Conservation (phyloP, 192 early-diverging fungal species). For the Coemansia sp. region DNA sequence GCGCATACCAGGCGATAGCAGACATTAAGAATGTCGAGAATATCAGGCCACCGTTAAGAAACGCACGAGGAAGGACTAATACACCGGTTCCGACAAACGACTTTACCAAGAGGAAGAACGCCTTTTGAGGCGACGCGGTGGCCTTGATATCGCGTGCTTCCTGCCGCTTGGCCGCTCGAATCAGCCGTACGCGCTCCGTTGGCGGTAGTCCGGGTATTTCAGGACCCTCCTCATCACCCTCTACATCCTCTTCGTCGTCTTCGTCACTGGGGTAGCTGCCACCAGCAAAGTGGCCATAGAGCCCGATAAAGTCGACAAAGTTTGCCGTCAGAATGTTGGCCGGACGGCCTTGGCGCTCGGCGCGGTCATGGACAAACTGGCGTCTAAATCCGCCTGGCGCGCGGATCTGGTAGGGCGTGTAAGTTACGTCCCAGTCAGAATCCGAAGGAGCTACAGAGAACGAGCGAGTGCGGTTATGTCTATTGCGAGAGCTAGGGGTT, state of each 20-base stretch:
- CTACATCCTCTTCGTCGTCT: conserved; percentile 60
- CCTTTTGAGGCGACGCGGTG: conserved; percentile 67
- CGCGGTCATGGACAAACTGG: conserved; percentile 77
- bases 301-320: conserved; percentile 90
- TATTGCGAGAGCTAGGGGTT: conserved; percentile 14
- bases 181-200: conserved; percentile 21
- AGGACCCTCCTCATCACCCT: conserved; percentile 30
- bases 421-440: conserved; percentile 58
- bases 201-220: conserved; percentile 1
- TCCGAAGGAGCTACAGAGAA: conserved; percentile 53
- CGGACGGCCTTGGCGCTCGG: conserved; percentile 59
- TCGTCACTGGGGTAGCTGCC: conserved; percentile 85
- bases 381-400: conserved; percentile 89
- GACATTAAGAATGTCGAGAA: conserved; percentile 61
- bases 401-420: conserved; percentile 54
- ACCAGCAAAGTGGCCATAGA: conserved; percentile 94
- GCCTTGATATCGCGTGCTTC: conserved; percentile 43
- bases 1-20: conserved; percentile 61
- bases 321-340: conserved; percentile 78
- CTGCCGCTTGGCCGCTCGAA: conserved; percentile 8
- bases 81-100: conserved; percentile 82
- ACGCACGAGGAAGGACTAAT: conserved; percentile 71
- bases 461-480: conserved; percentile 31
- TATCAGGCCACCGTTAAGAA: conserved; percentile 71
- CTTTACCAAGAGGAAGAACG: conserved; percentile 77